Base-by-base conservation (phyloP, 352 stramenopile genomes). In the Phytophthora fragariae region DNA sequence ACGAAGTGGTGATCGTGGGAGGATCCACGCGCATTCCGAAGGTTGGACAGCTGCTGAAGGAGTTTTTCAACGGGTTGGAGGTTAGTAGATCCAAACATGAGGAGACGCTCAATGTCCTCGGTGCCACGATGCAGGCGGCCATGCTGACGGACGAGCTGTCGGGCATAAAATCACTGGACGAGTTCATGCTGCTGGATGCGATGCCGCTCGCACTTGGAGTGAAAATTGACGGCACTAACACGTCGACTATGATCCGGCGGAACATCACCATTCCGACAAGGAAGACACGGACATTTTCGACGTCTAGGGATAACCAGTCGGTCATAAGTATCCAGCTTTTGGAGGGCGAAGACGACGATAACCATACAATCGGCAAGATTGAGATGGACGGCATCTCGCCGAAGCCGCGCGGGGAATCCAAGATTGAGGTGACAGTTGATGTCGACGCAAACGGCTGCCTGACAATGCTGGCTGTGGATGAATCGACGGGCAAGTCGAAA, bases 161-260 rank as follows among this genome's bases (percentile, higher is more conserved):
- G 21, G n/a, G 10, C 7, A 21, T 63, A 31, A 19, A 39, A 21
- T 24, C 19, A 11, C 37, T 59, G 8, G 19, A 39, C 6, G 60
- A 55, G n/a, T 55, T 68, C 19, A 54, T 61, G 33, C 5, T 68
- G 14, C 27, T 68, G 49, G 61, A 68, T 35, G 61, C 54, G 17
- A 37, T 46, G 3, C 35, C 49, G 49, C 50, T 61, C 27, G 41
- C 61, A 6, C 24, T 68, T n/a, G 53, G 50, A n/a, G 49, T 46
- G 4, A 41, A 60, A 27, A 49, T 68, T 9, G 49, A 55, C 39
- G 35, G 8, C 12, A 37, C 9, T 5, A 33, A 14, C 15, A 24
- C 24, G 2, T 27, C 46, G 27, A 21, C 10, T 11, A 56, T 65
- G 58, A 56, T 65, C 31, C 31, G n/a, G 11, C 29, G 46, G 27